Percentiles rank a stretch among this genome's conserved stretches.
Conservation (phyloP, 768 basidiomycete species). For the Lyophyllum semitale region DNA sequence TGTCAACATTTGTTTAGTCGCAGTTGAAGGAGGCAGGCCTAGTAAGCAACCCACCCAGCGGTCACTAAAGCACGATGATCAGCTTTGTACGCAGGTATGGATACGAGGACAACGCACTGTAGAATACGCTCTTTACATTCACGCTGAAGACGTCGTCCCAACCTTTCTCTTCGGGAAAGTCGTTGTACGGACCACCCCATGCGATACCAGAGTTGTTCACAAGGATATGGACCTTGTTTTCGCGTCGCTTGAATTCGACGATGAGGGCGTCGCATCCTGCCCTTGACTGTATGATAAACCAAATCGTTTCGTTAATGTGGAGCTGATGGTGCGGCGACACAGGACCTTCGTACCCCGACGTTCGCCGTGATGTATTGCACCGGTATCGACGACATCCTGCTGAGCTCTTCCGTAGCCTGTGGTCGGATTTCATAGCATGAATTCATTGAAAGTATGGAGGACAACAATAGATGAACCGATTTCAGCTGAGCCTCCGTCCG, state of each 20-base stretch:
- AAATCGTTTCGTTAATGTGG: background rate
- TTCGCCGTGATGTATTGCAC: slow-evolving; percentile 78
- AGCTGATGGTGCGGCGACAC: background rate
- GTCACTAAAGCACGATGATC: slow-evolving; percentile 43
- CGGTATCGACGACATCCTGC: slow-evolving; percentile 56
- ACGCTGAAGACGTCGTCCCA: slow-evolving; percentile 85
- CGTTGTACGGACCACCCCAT: slow-evolving; percentile 72
- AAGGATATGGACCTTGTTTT: slow-evolving; percentile 76
- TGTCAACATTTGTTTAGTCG: slow-evolving; percentile 16
- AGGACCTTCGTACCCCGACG: slow-evolving; percentile 55
- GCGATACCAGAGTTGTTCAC: slow-evolving; percentile 83
- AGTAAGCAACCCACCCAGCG: slow-evolving; percentile 39
- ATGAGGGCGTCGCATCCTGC: slow-evolving; percentile 79
- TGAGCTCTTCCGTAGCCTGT: slow-evolving; percentile 61
- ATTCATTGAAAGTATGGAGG: background rate
- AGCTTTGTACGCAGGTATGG: background rate
- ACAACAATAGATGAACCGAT: slow-evolving; percentile 46
- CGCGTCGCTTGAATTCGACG: slow-evolving; percentile 65
- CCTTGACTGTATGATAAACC: slow-evolving; percentile 50
- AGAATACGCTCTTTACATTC: slow-evolving; percentile 86
- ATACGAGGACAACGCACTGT: slow-evolving; percentile 48
- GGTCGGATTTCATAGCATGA: background rate
- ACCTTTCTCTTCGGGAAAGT: slow-evolving; percentile 79
- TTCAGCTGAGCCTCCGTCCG: slow-evolving; percentile 79
- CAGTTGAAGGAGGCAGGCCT: no score